Percentiles rank a stretch among this genome's conserved stretches.
Evolutionary conservation across 192 early-diverging fungal genomes (phyloP).

Genomic region (Entomortierella lignicola): DNA sequence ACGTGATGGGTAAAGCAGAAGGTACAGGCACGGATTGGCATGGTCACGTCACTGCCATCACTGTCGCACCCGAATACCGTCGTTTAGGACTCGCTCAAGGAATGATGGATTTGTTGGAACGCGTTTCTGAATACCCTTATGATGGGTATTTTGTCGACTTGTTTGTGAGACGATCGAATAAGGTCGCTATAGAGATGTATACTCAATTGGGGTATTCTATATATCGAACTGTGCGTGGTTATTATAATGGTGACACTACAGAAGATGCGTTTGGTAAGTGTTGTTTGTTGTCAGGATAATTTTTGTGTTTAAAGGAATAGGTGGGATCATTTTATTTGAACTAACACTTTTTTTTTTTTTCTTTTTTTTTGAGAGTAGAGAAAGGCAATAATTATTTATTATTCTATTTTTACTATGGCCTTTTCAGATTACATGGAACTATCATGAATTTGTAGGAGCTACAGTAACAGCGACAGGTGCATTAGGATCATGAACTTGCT

Average conservation of each 20-base stretch:
- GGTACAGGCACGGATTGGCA: slow-evolving; percentile 92
- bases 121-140: slow-evolving; percentile 91
- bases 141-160: slow-evolving; percentile 95
- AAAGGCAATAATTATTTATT: background rate
- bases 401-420: too few species aligned
- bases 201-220: slow-evolving; percentile 91
- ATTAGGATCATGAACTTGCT: slow-evolving; percentile 4
- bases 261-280: slow-evolving; percentile 83
- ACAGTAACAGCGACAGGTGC: background rate
- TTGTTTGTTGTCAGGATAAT: too few species aligned
- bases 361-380: background rate
- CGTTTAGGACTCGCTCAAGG: slow-evolving; percentile 88
- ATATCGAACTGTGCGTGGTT: slow-evolving; percentile 87
- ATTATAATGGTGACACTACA: slow-evolving; percentile 81
- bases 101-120: slow-evolving; percentile 91
- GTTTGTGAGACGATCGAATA: slow-evolving; percentile 94
- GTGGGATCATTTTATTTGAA: too few species aligned
- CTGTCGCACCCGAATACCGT: slow-evolving; percentile 95
- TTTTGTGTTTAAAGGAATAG: too few species aligned
- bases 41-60: slow-evolving; percentile 98
- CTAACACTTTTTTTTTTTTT: slow-evolving; percentile 6
- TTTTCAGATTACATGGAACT: too few species aligned
- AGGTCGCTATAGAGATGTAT: slow-evolving; percentile 94
- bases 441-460: too few species aligned
- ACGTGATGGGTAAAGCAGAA: slow-evolving; percentile 98